Base-by-base conservation (phyloP, 805 yeast genomes). In the Kuraishia floccosa region DNA sequence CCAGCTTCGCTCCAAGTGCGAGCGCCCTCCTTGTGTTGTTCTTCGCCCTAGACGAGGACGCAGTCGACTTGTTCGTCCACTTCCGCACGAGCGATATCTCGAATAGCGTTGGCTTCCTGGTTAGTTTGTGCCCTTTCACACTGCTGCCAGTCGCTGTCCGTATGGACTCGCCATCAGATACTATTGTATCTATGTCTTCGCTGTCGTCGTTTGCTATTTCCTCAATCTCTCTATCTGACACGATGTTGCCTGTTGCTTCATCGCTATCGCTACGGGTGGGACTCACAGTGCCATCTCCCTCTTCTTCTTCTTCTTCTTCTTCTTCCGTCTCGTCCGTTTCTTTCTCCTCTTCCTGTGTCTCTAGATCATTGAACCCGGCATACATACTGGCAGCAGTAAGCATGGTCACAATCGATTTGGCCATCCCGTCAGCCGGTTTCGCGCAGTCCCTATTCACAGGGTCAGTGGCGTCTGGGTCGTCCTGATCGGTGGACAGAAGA, bases 351-450 rank as follows among this genome's bases (percentile, higher is more conserved):
- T 28, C 24, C 10, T 50, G 58, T 19, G 54, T 58, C 28, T 46
- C 54, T 18, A 48, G 37, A 27, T 50, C 53, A 30, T 50, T 49
- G 35, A 53, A 50, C 10, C 60, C 63, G 5, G 71, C 63, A 42
- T 65, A 68, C 35, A 69, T 61, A 38, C 74, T 67, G 0, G 79
- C 75, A 0, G 78, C 65, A 0, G 80, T 70, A 33, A 74, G 52
- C 31, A 71, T 44, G 0, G 72, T 67, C 3, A 69, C 74, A 39
- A 74, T 62, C 26, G 74, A 67, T 40, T 60, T 62, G 12, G 73
- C 67, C 49, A 66, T 63, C 26, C 59, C 63, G 10, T 58, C 56
- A 1, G 50, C 43, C 2, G 49, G 38, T 4, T 30, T 20, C 9
- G 30, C 41, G 27, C 30, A 29, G 24, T 32, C 36, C 6, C 8